Base-by-base conservation (phyloP, 441 rosid genomes). In the Pelargonium citronellum region DNA sequence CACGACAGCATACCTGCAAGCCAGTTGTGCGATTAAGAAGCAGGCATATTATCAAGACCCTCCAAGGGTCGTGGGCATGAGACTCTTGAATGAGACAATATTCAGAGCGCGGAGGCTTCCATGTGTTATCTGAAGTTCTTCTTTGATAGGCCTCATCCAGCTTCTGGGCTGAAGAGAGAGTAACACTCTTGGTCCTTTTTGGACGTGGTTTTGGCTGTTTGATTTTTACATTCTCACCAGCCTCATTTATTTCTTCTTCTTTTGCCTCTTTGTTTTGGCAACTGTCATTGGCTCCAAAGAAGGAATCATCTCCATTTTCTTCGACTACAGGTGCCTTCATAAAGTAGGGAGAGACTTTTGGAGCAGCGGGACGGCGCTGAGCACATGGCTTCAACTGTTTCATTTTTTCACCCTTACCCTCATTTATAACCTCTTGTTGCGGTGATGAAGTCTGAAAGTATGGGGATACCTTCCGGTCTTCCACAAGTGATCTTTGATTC, bases 31-130 rank as follows among this genome's bases (percentile, higher is more conserved):
- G 74, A 80, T 90, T 92, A 64, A 92, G 95, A 74, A 90, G 92
- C 89, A 88, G 87, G 69, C 92, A 90, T 64, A 90, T 90, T 69
- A 88, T 82, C 75, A 92, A 70, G 12, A 91, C 91, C 62, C 87
- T 84, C 97, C 94, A 88, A 37, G 96, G 92, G 68, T 92, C 96
- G 67, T 78, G 82, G 24, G 78, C 79, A 70, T 92, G 91, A 73
- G 80, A 75, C 77, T 90, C 89, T 73, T 88, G 96, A 19, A 16
- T 37, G 55, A 67, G 85, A 41, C 74, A 73, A 63, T 74, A 67
- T n/a, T 71, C 76, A 17, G 92, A 88, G 60, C 77, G 78, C 1
- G 94, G 96, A 24, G 95, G 94, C 62, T 60, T 78, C 96, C 94
- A 88, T 27, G 82, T 70, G 65, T 85, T 86, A 66, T 85, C 80